Base-by-base conservation (phyloP, 805 yeast species). In the Blastobotrys americana region DNA sequence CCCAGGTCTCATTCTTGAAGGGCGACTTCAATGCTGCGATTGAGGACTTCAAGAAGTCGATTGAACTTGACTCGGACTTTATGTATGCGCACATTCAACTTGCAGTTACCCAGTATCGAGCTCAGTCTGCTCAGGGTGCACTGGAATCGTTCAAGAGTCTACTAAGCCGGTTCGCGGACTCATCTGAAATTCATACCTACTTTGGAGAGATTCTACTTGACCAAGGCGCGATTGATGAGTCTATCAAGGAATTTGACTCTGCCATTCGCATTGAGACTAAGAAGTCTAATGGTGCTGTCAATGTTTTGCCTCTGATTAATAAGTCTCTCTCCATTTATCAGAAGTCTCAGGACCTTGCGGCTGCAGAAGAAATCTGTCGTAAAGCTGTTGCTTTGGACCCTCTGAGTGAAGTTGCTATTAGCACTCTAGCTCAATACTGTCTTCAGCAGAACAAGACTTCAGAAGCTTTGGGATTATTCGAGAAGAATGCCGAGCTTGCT, bases 131-230 rank as follows among this genome's bases (percentile, higher is more conserved):
- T 17, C 27, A 35, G n/a, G 34, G 33, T 15, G 56, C 56, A 21
- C 43, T 46, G 13, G 39, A 33, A 3, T 33, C 47, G 23, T 56
- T 55, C 48, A 35, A 39, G 20, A 47, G 50, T 43, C 35, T 52
- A 25, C 54, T 63, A 31, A 71, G 73, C 63, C 74, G 74, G 63
- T 86, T 86, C 77, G 89, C 96, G 55, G 76, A 89, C 19, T 76
- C 84, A 43, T 86, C 97, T 45, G 96, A 87, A 65, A 83, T 88
- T 56, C 95, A 93, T 70, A 89, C 87, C 71, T 93, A 88, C 68
- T 88, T 81, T 61, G 98, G 97, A 60, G 98, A 93, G 70, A 82
- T 90, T 41, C 73, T 90, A 58, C 80, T 85, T 51, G 97, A 90
- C 63, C 75, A 75, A 57, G 83, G 82, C 61, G 86, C 84, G 55